Evolutionary conservation across 169 alveolate genomes (phyloP).

Genomic region (Plasmodium sp.): DNA sequence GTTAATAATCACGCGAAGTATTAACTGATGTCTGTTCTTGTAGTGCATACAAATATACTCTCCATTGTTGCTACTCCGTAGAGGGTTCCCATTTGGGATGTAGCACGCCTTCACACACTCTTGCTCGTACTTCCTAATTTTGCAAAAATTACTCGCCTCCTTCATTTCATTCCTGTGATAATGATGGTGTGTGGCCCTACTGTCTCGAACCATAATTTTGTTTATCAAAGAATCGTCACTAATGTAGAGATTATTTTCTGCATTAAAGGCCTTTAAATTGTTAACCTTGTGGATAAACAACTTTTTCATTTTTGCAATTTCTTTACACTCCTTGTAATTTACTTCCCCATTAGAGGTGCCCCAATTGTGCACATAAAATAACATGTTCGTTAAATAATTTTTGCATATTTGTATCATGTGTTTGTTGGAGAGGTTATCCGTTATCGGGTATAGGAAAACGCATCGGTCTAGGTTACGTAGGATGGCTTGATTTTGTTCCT

Average conservation of each 20-base stretch:
- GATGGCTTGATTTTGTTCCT: neutral
- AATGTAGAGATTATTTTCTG: constrained; percentile 28
- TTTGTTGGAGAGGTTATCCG: neutral
- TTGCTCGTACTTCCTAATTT: constrained; percentile 11
- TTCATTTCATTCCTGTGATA: neutral
- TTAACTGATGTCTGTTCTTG: constrained; percentile 2
- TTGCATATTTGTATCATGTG: constrained; percentile 50
- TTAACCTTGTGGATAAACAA: constrained; percentile 3
- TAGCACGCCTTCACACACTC: neutral
- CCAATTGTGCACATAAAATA: constrained; percentile 7
- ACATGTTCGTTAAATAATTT: constrained; percentile 1
- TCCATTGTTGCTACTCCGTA: neutral
- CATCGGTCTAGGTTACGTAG: constrained; percentile 20
- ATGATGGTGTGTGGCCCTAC: neutral
- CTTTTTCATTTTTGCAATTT: constrained; percentile 13
- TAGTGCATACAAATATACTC: neutral
- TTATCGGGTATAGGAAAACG: neutral
- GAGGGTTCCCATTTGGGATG: neutral
- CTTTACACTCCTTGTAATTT: constrained; percentile 2
- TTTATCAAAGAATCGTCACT: constrained; percentile 47
- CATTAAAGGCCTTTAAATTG: constrained; percentile 15
- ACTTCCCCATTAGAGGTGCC: neutral
- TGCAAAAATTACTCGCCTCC: neutral
- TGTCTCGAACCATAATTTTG: neutral
- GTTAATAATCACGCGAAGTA: neutral